Base-by-base conservation (phyloP, 169 alveolate species). In the Plasmodium gallinaceum region DNA sequence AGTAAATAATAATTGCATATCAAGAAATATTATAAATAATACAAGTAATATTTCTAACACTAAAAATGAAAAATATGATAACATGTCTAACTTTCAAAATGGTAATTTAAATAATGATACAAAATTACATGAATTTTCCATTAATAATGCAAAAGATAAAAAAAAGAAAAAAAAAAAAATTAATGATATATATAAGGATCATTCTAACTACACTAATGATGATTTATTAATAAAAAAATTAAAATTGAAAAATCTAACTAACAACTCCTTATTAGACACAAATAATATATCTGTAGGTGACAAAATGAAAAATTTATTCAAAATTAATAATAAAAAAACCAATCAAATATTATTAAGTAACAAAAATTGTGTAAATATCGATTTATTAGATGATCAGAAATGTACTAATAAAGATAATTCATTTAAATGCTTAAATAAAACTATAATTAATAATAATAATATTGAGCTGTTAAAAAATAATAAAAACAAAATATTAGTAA, bases 301-400 rank as follows among this genome's bases (percentile, higher is more conserved):
- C 20, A 22, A 65, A 65, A 65, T 22, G 20, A 52, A 32, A 65
- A n/a, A 65, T 7, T 7, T 18, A 18, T 46, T n/a, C 16, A 65
- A 26, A 65, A 65, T 65, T 46, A 65, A 65, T 65, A 46, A 22
- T 6, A 65, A 22, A 37, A 52, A 22, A n/a, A 37, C 8, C 7
- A 46, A 22, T 5, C 52, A 65, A 32, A 65, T 18, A 46, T 46
- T 65, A 42, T n/a, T 65, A 65, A 65, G 24, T 65, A 65, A 32
- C 39, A 32, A 32, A 32, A 32, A 32, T 2, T 32, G 14, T 20
- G 10, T 69, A 69, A 69, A 45, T 26, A 54, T 42, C 6, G 62
- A 69, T 46, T 46, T 69, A 18, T 69, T 4, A 4, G 6, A 2
- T 32, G 39, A 32, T 32, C 39, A 32, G 39, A 32, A 32, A 2